phyloP scores from a whole-genome alignment of 2,329 filamentous ascomycete genomes.

The Tolypocladium sp. region DNA sequence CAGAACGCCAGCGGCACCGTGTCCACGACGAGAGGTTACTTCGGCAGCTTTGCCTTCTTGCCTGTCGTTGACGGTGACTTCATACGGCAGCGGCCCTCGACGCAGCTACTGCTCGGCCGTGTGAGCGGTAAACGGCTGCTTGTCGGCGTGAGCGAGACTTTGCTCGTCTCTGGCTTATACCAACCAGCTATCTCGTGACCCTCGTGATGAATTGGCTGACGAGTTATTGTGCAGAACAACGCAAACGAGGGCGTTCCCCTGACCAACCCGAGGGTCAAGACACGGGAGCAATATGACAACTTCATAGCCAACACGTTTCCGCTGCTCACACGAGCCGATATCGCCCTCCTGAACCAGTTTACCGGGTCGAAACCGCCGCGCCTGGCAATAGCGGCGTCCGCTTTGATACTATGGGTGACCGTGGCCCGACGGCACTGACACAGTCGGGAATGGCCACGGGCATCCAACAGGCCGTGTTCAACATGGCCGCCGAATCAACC shows the following conservation, averaged over 20 bases:
- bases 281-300: conserved; percentile 15
- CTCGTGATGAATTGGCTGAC: not conserved
- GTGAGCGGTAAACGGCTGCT: conserved; percentile 24
- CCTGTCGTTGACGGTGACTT: conserved; percentile 27
- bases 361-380: conserved; percentile 12
- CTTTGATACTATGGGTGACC: conserved; percentile 27
- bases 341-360: conserved; percentile 21
- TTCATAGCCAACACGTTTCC: conserved; percentile 25
- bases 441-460: conserved; percentile 38
- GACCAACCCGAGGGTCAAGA: conserved; percentile 24
- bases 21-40: conserved; percentile 13
- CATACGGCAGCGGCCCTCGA: conserved; percentile 17
- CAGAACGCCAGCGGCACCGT: conserved; percentile 24
- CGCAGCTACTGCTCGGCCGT: conserved; percentile 16
- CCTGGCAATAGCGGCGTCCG: conserved; percentile 14
- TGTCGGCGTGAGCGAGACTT: conserved; percentile 11
- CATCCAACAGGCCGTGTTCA: conserved; percentile 43
- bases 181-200: too few species aligned
- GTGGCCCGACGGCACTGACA: conserved; percentile 36
- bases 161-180: not conserved
- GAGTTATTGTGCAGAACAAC: conserved; percentile 16
- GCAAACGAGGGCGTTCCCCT: conserved; percentile 28
- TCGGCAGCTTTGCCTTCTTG: conserved; percentile 24
- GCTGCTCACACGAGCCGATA: conserved; percentile 17
- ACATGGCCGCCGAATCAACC: conserved; percentile 45